Evolutionary conservation across 2,329 filamentous ascomycete species (phyloP), one percentile per base, ranked within the genome.

Genomic region (Aschersonia sp.): DNA sequence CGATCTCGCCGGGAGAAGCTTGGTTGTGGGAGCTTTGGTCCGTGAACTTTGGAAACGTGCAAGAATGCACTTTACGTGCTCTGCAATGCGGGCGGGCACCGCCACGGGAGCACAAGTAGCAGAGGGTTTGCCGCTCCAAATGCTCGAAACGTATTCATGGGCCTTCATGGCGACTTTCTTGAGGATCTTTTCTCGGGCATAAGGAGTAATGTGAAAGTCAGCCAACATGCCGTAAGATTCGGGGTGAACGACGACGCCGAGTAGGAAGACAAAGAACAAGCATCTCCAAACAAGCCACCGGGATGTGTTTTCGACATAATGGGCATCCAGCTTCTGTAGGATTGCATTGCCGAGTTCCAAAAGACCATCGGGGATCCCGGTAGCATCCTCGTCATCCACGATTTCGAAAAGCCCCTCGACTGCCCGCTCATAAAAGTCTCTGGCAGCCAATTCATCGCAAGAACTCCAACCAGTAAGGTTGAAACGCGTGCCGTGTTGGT

Each of bases 181-280:
- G 48, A 84, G 68, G 48, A 84, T 84, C 62, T 82, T 89, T 58
- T 94, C 85, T 42, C 92, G 79, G 41, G 87, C 88, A 64, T 90
- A 87, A 55, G 94, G 87, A 45, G 85, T 89, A 56, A 97, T 87
- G 66, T 95, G 87, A 62, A 94, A 90, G 57, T 94, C 87, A 48
- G 87, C 77, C 70, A 97, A 82, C 68, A 84, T 78, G 47, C 79
- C 77, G 54, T 79, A 74, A 46, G 74, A 88, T 74, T 98, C 92
- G 9, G 92, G 92, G 58, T 92, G 85, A 44, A 87, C 85, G 58
- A 97, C 78, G 47, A 87, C 83, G 56, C 85, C 83, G 44, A 87
- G 75, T 37, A 97, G 71, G 64, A 92, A 95, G 46, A 83, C 83
- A 52, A 87, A 84, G 62, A 97, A 95, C 52, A 95, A 81, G 81